These are phyloP conservation scores for Sarocladium kiliense DNA, from an alignment of 2,329 filamentous ascomycete species.

Conservation along the genomic window DNA sequence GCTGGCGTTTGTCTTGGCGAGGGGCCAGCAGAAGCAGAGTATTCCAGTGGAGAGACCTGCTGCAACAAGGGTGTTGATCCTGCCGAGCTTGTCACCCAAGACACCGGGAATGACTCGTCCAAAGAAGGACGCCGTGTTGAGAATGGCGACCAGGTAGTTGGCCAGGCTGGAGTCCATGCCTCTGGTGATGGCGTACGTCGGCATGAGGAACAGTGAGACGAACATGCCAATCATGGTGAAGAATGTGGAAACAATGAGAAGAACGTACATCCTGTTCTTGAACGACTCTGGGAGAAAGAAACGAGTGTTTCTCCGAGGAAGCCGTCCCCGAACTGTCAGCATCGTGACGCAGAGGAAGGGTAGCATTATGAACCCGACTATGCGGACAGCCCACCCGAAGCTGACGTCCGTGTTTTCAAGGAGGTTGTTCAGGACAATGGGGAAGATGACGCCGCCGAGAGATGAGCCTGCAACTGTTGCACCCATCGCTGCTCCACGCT, in stretches of 20 bases:
- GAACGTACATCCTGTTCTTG: constrained; percentile 20
- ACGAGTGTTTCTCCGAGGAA: constrained; percentile 26
- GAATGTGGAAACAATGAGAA: constrained; percentile 26
- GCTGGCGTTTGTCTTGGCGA: constrained; percentile 21
- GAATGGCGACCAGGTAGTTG: constrained; percentile 62
- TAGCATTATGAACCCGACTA: constrained; percentile 46
- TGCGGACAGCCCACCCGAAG: constrained; percentile 48
- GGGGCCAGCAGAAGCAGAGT: constrained; percentile 32
- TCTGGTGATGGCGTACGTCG: constrained; percentile 50
- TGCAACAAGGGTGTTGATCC: constrained; percentile 40
- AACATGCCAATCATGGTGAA: constrained; percentile 43
- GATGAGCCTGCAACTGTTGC: constrained; percentile 39
- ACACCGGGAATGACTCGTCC: constrained; percentile 56
- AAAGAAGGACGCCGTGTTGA: constrained; percentile 58
- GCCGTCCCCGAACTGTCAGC: constrained; percentile 24
- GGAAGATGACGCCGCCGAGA: constrained; percentile 48
- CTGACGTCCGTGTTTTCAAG: constrained; percentile 37
- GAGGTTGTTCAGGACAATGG: constrained; percentile 41
- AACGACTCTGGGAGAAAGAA: constrained; percentile 37
- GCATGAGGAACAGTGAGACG: constrained; percentile 54
- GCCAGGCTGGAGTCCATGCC: constrained; percentile 52
- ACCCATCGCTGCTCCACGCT: constrained; percentile 40
- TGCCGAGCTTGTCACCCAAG: constrained; percentile 52
- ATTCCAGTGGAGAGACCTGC: constrained; percentile 24
- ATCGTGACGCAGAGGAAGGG: constrained; percentile 34